Evolutionary conservation across 2,329 filamentous ascomycete species (phyloP).

Genomic region (Eutypella sp.): DNA sequence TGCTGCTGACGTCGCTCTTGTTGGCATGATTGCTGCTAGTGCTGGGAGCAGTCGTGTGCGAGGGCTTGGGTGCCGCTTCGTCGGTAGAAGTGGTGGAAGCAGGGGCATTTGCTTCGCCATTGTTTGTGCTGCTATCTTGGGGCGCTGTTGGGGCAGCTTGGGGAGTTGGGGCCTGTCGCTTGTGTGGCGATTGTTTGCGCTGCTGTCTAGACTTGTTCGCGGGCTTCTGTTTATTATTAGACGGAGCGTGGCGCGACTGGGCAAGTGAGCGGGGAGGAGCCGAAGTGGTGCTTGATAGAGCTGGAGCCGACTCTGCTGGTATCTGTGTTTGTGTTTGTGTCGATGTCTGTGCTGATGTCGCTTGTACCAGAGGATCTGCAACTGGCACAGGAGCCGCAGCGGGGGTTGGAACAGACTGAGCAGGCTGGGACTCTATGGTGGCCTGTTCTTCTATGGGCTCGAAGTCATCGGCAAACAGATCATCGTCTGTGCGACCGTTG

Average conservation of each 20-base stretch:
- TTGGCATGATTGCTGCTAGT: conserved; percentile 4
- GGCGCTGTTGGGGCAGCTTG: conserved; percentile 1
- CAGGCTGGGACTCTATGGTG: conserved; percentile 1
- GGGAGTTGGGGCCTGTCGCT: neutral
- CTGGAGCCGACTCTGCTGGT: conserved; percentile 5
- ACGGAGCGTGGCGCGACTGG: conserved; percentile 28
- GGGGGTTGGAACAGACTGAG: conserved; percentile 1
- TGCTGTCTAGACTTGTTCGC: conserved; percentile 15
- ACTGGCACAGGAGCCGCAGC: conserved; percentile 6
- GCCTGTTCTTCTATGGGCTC: conserved; percentile 40
- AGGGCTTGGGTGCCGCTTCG: conserved; percentile 6
- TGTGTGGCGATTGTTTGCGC: conserved; percentile 18
- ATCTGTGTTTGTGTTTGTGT: conserved; percentile 9
- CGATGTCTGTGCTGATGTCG: conserved; percentile 7
- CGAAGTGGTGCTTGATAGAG: conserved; percentile 7
- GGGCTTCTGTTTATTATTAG: conserved; percentile 8
- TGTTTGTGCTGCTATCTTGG: conserved; percentile 3
- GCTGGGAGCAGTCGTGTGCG: conserved; percentile 5
- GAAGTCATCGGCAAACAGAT: conserved; percentile 59
- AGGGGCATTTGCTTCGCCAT: conserved; percentile 6
- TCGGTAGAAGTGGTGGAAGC: conserved; percentile 14
- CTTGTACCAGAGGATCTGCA: conserved; percentile 5
- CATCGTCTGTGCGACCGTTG: conserved; percentile 56
- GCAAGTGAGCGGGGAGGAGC: conserved; percentile 21
- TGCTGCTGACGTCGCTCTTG: neutral